Evolutionary conservation across 2,329 filamentous ascomycete genomes (phyloP).

Genomic region (Neonectria punicea): DNA sequence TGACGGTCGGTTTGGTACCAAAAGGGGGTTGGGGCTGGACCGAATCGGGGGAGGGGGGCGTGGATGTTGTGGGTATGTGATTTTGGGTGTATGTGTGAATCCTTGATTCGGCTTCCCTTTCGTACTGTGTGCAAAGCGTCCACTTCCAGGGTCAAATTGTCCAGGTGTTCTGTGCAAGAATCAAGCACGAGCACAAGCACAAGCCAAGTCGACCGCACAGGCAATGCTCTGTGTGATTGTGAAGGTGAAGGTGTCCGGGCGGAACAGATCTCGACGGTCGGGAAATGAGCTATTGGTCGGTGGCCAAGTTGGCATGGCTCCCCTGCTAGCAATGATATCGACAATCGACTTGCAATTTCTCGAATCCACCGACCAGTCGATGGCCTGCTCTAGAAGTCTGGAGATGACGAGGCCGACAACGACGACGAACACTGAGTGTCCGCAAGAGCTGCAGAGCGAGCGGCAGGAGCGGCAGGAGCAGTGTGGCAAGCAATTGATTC

Average conservation of each 20-base stretch:
- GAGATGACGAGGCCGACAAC: conserved; percentile 28
- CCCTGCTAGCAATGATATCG: conserved; percentile 40
- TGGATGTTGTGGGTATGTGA: conserved; percentile 8
- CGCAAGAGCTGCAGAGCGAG: not conserved
- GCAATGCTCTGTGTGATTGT: conserved; percentile 11
- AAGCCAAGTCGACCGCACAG: not conserved
- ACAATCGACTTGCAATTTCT: conserved; percentile 40
- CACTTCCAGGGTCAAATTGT: conserved; percentile 1
- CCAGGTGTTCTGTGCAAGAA: not conserved
- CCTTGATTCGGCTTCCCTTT: conserved; percentile 8
- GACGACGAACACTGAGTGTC: conserved; percentile 3
- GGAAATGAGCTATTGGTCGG: conserved; percentile 41
- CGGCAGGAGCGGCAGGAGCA: not conserved
- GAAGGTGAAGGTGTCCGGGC: conserved; percentile 8
- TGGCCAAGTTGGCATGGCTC: conserved; percentile 30
- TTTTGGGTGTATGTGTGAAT: conserved; percentile 9
- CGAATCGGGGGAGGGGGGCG: conserved; percentile 31
- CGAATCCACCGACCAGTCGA: conserved; percentile 34
- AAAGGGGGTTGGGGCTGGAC: conserved; percentile 41
- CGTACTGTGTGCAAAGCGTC: conserved; percentile 13
- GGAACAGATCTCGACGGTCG: conserved; percentile 27
- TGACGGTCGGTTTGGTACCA: conserved; percentile 24
- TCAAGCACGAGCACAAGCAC: not conserved
- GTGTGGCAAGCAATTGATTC: not conserved
- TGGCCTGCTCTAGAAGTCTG: conserved; percentile 14